These are phyloP conservation scores for Fusarium sp. DNA, from an alignment of 2,329 filamentous ascomycete genomes.

Conservation along the genomic window DNA sequence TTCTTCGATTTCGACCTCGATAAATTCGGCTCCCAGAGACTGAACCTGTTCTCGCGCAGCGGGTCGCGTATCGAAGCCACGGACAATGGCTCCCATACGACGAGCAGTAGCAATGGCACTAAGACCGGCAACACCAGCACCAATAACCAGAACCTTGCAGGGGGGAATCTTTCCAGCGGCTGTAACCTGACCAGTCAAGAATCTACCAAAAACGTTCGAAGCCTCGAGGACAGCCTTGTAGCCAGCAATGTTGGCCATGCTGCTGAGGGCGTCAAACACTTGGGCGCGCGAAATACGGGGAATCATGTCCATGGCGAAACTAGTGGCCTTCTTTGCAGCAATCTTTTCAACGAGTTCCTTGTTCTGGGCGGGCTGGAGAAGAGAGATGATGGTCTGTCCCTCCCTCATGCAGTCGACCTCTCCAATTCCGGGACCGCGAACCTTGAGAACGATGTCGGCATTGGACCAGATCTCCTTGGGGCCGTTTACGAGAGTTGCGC, in stretches of 20 bases:
- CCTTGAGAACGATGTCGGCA: conserved; percentile 87
- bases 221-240: conserved; percentile 94
- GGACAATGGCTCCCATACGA: conserved; percentile 89
- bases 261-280: conserved; percentile 89
- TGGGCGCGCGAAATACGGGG: conserved; percentile 91
- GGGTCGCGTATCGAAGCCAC: conserved; percentile 92
- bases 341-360: conserved; percentile 81
- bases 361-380: conserved; percentile 88
- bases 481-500: conserved; percentile 81
- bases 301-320: conserved; percentile 94
- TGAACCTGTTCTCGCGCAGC: conserved; percentile 92
- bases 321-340: conserved; percentile 78
- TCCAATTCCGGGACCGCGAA: conserved; percentile 79
- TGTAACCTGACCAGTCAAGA: conserved; percentile 90
- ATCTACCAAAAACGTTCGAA: conserved; percentile 90
- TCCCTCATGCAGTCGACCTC: conserved; percentile 79
- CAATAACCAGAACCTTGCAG: conserved; percentile 91
- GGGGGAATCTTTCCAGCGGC: conserved; percentile 92
- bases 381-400: conserved; percentile 84
- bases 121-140: conserved; percentile 89
- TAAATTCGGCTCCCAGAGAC: conserved; percentile 90
- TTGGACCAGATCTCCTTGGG: conserved; percentile 79
- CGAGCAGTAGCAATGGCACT: conserved; percentile 91
- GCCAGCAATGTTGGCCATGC: conserved; percentile 94
- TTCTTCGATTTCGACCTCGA: conserved; percentile 88